Evolutionary conservation across 371 early-diverging fungal species (phyloP), one percentile per base, ranked within the genome.

Genomic region (Zychaea mexicana): DNA sequence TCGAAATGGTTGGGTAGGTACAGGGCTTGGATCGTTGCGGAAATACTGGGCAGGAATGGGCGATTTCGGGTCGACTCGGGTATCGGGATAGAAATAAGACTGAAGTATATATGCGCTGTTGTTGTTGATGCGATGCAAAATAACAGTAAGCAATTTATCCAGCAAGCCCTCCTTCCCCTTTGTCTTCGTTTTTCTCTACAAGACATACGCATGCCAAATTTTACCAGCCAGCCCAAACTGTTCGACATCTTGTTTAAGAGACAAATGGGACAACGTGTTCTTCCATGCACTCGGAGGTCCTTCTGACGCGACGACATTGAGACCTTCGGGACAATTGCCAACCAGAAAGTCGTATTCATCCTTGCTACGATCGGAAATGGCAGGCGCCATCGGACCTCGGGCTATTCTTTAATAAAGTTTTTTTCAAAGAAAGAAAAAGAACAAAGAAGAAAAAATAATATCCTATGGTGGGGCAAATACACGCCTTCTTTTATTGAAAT

Each of bases 151-250:
- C n/a, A 19, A 24, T 8, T 47, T n/a, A 8, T 27, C 13, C 6
- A 24, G 6, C 7, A 8, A n/a, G 13, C 26, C 26, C n/a, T 33
- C 28, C 27, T 6, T 52, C 7, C 27, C 15, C 2, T 27, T 27
- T 24, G 21, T 59, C 17, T 10, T 27, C 38, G 0, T 4, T n/a
- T 3, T 45, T 26, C n/a, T 26, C 4, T 3, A 19, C 2, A 3
- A 22, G 13, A 42, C 30, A 19, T 67, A 79, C 79, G 78, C 79
- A 28, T 82, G 76, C 82, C 82, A 82, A 54, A 82, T 78, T 70
- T 82, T 82, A 28, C 82, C 82, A 10, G 82, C 82, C 6, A 82
- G 62, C 6, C 82, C 82, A 69, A 78, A 78, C 28, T 72, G 62
- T 30, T 57, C 53, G 19, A 82, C 63, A 57, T 82, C 73, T 62